A percentile compares a stretch with the other conserved stretches of the same genome.
Conservation (phyloP, 768 basidiomycete genomes). For the Termitomyces sp. region DNA sequence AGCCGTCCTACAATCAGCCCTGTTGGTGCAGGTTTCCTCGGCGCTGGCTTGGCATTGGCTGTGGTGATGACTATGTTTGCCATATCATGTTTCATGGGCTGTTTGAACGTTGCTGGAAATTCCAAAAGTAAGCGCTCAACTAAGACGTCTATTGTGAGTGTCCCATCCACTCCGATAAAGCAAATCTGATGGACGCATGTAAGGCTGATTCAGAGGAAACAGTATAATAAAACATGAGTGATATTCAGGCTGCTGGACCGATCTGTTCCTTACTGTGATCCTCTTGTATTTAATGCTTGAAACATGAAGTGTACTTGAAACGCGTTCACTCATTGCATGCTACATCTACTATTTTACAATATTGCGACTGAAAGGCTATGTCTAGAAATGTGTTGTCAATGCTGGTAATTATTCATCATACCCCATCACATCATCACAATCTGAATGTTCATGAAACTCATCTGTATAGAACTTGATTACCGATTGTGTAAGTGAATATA, state of each 20-base stretch:
- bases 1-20: slow-evolving; percentile 37
- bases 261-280: background rate
- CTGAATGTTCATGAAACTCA: slow-evolving; percentile 52
- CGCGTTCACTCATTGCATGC: background rate
- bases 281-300: background rate
- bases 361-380: background rate
- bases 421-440: slow-evolving; percentile 36
- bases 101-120: slow-evolving; percentile 23
- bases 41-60: slow-evolving; percentile 50
- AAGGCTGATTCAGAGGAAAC: background rate
- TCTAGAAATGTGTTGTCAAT: background rate
- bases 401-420: slow-evolving; percentile 21
- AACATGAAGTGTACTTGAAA: background rate
- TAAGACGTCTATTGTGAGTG: background rate
- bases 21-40: slow-evolving; percentile 65
- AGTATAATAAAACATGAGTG: background rate
- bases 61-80: slow-evolving; percentile 33
- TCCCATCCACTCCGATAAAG: background rate
- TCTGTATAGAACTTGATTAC: slow-evolving; percentile 28
- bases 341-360: slow-evolving; percentile 3
- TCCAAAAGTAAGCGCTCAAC: slow-evolving; percentile 3
- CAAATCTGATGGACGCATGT: background rate
- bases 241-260: background rate
- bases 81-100: slow-evolving; percentile 36
- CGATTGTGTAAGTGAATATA: background rate